Evolutionary conservation across 148 eudicot species (phyloP), one percentile per base, ranked within the genome.

Genomic region (Rhododendron vialii): DNA sequence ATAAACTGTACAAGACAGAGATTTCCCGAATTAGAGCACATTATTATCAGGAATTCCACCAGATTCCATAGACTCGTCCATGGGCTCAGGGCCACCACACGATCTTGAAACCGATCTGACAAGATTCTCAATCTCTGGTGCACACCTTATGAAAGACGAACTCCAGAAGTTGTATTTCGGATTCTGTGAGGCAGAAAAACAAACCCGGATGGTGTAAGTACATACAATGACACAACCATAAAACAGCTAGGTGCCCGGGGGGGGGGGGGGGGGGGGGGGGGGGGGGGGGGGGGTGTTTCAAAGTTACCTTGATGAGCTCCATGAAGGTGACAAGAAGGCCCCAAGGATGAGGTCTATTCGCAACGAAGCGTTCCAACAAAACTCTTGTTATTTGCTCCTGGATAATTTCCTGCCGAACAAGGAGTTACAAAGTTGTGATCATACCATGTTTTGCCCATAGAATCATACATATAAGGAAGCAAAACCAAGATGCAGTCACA

Each of bases 371-470:
- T 88, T 97, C 98, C 86, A 95, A 82, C 74, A 97, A 82, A 45
- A 97, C 99, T 88, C 99, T 92, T 18, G 99, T 97, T 79, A 97
- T 97, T 75, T 95, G 98, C 88, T 97, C 98, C 91, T 93, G 94
- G 80, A 93, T 90, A 51, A 93, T 90, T 85, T 94, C 99, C 99
- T 97, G 94, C 22, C 65, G 10, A 22, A 59, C 65, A 59, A 59
- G 65, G 65, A 59, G 9, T 59, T 59, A 20, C 24, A 22, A 59
- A 59, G 65, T 24, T 17, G 65, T 59, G 65, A 59, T 22, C 65
- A 59, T 24, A 20, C 20, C 65, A 59, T 18, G 65, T 59, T 59
- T 59, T 59, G 22, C 65, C 22, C 17, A 14, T 59, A 33, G 5
- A 76, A 59, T 83, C 45, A 41, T 41, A 41, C 57, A 45, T 18